Percentiles rank a stretch among this genome's conserved stretches.
These are phyloP conservation scores for Fusarium brevicatenulatum DNA, from an alignment of 2,329 filamentous ascomycete genomes.

Conservation along the genomic window DNA sequence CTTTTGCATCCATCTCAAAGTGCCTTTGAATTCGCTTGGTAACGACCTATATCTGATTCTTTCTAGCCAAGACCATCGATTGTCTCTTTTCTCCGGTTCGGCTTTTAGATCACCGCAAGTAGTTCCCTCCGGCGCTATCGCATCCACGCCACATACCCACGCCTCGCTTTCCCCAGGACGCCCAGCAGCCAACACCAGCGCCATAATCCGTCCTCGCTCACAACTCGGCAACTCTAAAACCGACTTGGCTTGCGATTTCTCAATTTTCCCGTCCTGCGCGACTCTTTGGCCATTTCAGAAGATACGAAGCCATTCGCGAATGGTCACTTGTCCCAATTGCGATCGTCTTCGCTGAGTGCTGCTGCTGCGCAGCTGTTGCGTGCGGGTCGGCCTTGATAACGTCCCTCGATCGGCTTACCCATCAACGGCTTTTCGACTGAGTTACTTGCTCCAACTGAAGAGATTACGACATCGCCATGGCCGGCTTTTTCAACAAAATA, in stretches of 20 bases:
- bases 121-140: slow-evolving; percentile 36
- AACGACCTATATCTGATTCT: neutral
- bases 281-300: neutral
- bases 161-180: slow-evolving; percentile 34
- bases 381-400: slow-evolving; percentile 46
- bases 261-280: slow-evolving; percentile 5
- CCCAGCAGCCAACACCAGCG: slow-evolving; percentile 11
- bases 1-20: slow-evolving; percentile 3
- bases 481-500: slow-evolving; percentile 68
- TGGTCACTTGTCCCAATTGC: slow-evolving; percentile 40
- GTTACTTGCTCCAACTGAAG: slow-evolving; percentile 19
- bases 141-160: slow-evolving; percentile 41
- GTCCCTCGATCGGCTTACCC: slow-evolving; percentile 39
- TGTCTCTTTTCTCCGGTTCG: slow-evolving; percentile 15
- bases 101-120: slow-evolving; percentile 32
- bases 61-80: slow-evolving; percentile 1
- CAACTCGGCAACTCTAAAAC: slow-evolving; percentile 29
- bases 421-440: slow-evolving; percentile 26
- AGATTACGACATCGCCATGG: slow-evolving; percentile 55
- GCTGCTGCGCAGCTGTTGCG: slow-evolving; percentile 49
- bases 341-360: slow-evolving; percentile 46
- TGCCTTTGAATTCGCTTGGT: neutral
- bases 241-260: slow-evolving; percentile 20
- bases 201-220: slow-evolving; percentile 26
- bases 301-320: slow-evolving; percentile 38